Conservation (phyloP, 371 early-diverging fungal genomes). For the Entomophthora muscae region DNA sequence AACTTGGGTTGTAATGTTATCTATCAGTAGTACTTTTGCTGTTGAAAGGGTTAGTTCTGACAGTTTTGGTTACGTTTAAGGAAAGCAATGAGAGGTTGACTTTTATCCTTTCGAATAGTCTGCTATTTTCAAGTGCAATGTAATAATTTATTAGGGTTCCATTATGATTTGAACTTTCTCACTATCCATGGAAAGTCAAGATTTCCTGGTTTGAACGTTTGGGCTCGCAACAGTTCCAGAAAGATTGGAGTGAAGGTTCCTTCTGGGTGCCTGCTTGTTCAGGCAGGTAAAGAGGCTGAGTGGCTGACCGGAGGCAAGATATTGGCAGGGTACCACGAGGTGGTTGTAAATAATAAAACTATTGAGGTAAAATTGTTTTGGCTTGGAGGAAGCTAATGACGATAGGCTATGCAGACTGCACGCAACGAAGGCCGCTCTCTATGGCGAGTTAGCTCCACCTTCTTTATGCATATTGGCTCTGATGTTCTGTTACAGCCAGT, state of each 20-base stretch:
- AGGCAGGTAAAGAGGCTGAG: slow-evolving; percentile 52
- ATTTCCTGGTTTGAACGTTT: slow-evolving; percentile 50
- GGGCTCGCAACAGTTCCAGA: slow-evolving; percentile 30
- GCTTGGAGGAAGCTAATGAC: neutral
- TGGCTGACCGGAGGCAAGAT: slow-evolving; percentile 43
- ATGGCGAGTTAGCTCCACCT: slow-evolving; percentile 49
- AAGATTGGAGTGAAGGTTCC: slow-evolving; percentile 41
- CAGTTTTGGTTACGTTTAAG: no score
- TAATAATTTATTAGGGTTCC: slow-evolving; percentile 17
- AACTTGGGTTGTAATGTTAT: no score
- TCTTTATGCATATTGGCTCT: slow-evolving; percentile 45
- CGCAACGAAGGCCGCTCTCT: slow-evolving; percentile 21
- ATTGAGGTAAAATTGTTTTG: slow-evolving; percentile 20
- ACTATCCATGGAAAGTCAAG: slow-evolving; percentile 55
- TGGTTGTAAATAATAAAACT: slow-evolving; percentile 35
- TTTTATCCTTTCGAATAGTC: no score
- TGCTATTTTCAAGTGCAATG: neutral
- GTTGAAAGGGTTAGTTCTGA: no score
- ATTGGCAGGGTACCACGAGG: slow-evolving; percentile 51
- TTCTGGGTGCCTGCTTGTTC: slow-evolving; percentile 43
- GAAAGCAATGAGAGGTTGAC: no score
- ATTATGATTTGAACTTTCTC: slow-evolving; percentile 46
- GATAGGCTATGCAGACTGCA: slow-evolving; percentile 15
- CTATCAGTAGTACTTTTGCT: no score
- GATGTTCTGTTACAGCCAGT: slow-evolving; percentile 34